Evolutionary conservation across 1,139 yeast genomes (phyloP), one percentile per base, ranked within the genome.

Genomic region (Suhomyces bolitotheri): DNA sequence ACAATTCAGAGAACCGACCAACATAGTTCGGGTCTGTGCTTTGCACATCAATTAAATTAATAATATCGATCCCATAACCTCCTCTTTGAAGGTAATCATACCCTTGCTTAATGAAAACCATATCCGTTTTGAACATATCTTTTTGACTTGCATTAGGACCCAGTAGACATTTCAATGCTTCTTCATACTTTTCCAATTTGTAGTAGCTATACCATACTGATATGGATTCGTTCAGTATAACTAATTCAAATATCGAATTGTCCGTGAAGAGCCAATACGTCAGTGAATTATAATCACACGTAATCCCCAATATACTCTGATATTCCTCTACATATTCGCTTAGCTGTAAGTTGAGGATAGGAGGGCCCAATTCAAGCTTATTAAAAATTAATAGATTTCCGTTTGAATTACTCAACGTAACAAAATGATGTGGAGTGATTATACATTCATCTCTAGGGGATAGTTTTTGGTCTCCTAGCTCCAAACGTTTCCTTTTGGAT

Each of bases 191-290:
- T 1, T 78, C 74, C 51, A 76, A 69, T 27, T 75, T 77, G 38
- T 84, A 69, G 54, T 86, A 72, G 5, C 82, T 72, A 43, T 74
- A 76, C 96, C 97, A 88, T 4, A 89, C 81, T 16, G 86, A 82
- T 5, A 73, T 64, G 5, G 80, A 70, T 54, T 92, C 97, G 47
- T 84, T 75, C 21, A 71, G 73, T 7, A 86, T 66, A 3, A 86
- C 71, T 7, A 94, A 60, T 54, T 94, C 96, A 50, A 71, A 82
- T 8, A 87, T 73, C 30, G 48, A 41, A 22, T 41, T 42, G 4
- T 36, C 33, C 5, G 57, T 47, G 27, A 43, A 54, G 3, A 55
- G 33, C 61, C 61, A 56, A 26, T 48, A 46, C 0, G 61, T 56
- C 58, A 66, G 56, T 16, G 67, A 64, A 3, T 58, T 45, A 34